phyloP scores from a whole-genome alignment of 2,329 filamentous ascomycete species.

The Fusarium mundagurra region DNA sequence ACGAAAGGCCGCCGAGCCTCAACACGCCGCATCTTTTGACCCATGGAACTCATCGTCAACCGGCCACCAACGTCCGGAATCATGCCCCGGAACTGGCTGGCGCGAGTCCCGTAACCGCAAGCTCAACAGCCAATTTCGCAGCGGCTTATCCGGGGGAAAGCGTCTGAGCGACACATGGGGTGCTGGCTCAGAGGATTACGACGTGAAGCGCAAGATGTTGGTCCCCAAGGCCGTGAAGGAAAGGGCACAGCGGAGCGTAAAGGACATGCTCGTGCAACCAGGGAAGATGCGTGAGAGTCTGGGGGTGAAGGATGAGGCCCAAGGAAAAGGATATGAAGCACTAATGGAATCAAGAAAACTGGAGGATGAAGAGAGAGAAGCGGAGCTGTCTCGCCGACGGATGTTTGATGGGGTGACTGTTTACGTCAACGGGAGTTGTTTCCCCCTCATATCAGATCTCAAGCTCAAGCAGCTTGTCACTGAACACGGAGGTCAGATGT shows the following conservation, averaged over 20 bases:
- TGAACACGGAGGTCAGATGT: conserved; percentile 76
- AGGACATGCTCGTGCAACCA: conserved; percentile 63
- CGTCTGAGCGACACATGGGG: conserved; percentile 73
- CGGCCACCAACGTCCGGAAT: conserved; percentile 82
- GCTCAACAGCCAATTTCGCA: conserved; percentile 74
- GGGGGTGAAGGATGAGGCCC: not conserved
- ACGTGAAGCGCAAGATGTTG: conserved; percentile 55
- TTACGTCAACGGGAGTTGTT: conserved; percentile 89
- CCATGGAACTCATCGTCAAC: conserved; percentile 78
- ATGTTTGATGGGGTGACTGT: conserved; percentile 79
- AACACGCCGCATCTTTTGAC: conserved; percentile 63
- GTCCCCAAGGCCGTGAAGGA: conserved; percentile 55
- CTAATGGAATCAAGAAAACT: conserved; percentile 48
- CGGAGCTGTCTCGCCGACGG: conserved; percentile 43
- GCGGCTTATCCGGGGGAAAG: conserved; percentile 64
- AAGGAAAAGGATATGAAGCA: conserved; percentile 37
- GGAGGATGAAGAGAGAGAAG: conserved; percentile 61
- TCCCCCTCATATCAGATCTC: conserved; percentile 84
- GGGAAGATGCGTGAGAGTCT: conserved; percentile 52
- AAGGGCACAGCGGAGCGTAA: conserved; percentile 56
- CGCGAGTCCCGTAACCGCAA: conserved; percentile 75
- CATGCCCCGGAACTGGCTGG: conserved; percentile 72
- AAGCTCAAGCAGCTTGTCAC: conserved; percentile 81
- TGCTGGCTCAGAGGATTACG: conserved; percentile 67
- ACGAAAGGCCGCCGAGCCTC: conserved; percentile 53